Conservation (phyloP, 2,329 filamentous ascomycete species). For the Neopestalotiopsis rosae region DNA sequence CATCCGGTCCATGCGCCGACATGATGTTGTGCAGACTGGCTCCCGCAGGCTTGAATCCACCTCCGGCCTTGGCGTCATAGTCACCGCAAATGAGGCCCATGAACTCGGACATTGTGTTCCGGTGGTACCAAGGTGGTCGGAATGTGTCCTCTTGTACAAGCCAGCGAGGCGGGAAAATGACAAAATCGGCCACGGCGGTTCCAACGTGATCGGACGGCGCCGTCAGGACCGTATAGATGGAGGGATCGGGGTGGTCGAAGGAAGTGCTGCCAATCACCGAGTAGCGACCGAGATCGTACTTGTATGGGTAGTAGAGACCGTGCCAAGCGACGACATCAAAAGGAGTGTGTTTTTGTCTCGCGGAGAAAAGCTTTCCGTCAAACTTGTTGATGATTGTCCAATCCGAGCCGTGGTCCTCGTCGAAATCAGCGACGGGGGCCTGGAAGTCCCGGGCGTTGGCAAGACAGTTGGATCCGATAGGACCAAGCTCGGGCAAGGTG, state of each 20-base stretch:
- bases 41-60: slow-evolving; percentile 60
- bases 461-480: slow-evolving; percentile 75
- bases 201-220: slow-evolving; percentile 48
- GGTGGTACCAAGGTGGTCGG: slow-evolving; percentile 75
- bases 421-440: slow-evolving; percentile 66
- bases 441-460: slow-evolving; percentile 76
- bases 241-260: slow-evolving; percentile 80
- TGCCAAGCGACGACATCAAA: slow-evolving; percentile 85
- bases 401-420: slow-evolving; percentile 56
- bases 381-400: slow-evolving; percentile 23
- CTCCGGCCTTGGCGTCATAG: slow-evolving; percentile 53
- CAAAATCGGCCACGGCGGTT: slow-evolving; percentile 72
- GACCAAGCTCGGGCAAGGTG: slow-evolving; percentile 72
- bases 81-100: slow-evolving; percentile 63
- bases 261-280: slow-evolving; percentile 75
- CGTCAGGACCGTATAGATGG: slow-evolving; percentile 76
- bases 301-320: slow-evolving; percentile 80
- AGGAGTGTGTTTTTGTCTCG: slow-evolving; percentile 71
- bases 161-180: slow-evolving; percentile 76
- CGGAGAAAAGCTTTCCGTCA: slow-evolving; percentile 60
- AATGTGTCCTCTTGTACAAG: slow-evolving; percentile 73
- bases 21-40: slow-evolving; percentile 73
- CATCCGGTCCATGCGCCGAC: slow-evolving; percentile 60
- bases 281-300: slow-evolving; percentile 81
- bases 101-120: slow-evolving; percentile 71